Base-by-base conservation (phyloP, 495 filamentous ascomycete genomes). In the Trichoderma reesei region DNA sequence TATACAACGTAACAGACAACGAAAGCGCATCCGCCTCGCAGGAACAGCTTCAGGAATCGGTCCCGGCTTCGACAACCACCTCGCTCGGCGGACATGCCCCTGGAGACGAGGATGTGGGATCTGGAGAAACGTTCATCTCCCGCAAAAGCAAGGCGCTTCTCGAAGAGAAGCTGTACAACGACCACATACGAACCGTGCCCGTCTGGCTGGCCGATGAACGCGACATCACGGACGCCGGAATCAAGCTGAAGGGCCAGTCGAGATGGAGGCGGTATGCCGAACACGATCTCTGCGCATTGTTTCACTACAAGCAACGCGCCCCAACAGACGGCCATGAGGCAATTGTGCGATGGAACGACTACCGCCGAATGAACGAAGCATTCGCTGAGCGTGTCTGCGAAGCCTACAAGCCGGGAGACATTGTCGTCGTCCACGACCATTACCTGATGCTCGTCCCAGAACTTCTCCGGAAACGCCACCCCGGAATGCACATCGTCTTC, bases 221-320 rank as follows among this genome's bases (percentile, higher is more conserved):
- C 5, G 85, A 91, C 65, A 81, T 83, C 5, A 77, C 76, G 7
- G 78, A 85, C 10, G 89, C 88, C 4, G 82, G 79, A 18, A 80
- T 89, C 42, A 71, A 78, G n/a, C 75, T 96, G 62, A 87, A 86
- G 62, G 86, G 93, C 65, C 90, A 95, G 73, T 79, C 79, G 8
- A 77, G 90, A 65, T 96, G 92, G 92, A 85, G 90, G 65, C 81
- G 88, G 18, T 96, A 91, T 74, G 90, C 91, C 11, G 91, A 97
- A 77, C 85, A 89, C 71, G 90, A 93, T 65, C 77, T 97, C 18
- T 96, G 92, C 72, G 88, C 90, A 5, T 79, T 96, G n/a, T 88
- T 96, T 74, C 92, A 97, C 72, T 97, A 97, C 75, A 96, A 92
- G 75, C 87, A 90, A 70, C 89, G 95, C 68, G 88, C 90, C 65